These are phyloP conservation scores for Kwoniella heveanensis DNA, from an alignment of 768 basidiomycete genomes.

Conservation along the genomic window DNA sequence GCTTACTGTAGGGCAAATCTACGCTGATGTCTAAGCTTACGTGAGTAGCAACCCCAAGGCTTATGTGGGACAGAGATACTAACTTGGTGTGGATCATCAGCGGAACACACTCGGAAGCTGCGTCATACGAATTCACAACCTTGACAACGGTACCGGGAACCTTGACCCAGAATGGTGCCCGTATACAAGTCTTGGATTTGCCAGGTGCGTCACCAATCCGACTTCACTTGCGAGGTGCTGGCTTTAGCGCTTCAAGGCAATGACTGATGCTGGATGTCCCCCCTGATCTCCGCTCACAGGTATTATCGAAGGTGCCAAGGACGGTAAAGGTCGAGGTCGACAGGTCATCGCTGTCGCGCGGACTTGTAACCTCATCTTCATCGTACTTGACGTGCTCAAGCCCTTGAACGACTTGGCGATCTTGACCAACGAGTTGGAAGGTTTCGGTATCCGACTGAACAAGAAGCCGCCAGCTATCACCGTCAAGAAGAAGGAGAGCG, in stretches of 20 bases:
- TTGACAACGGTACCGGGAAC: constrained; percentile 95
- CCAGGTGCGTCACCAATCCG: constrained; percentile 72
- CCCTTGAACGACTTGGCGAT: constrained; percentile 90
- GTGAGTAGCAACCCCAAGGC: constrained; percentile 29
- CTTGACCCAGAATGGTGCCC: constrained; percentile 89
- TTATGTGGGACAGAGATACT: neutral
- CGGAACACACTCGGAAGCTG: constrained; percentile 93
- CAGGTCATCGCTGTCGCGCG: constrained; percentile 81
- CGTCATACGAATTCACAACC: constrained; percentile 95
- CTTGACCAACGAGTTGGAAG: constrained; percentile 90
- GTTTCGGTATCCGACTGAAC: constrained; percentile 96
- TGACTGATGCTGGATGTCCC: no score
- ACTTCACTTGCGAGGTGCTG: no score
- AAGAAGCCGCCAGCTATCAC: constrained; percentile 86
- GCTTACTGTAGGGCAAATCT: constrained; percentile 49
- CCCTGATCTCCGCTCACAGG: constrained; percentile 61
- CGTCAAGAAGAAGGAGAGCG: constrained; percentile 69
- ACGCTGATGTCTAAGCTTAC: constrained; percentile 55
- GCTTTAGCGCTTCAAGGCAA: no score
- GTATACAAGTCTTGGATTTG: constrained; percentile 90
- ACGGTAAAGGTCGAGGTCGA: constrained; percentile 91
- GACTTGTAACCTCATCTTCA: constrained; percentile 97
- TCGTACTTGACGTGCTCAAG: constrained; percentile 95
- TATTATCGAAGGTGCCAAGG: constrained; percentile 97
- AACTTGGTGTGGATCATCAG: constrained; percentile 58